Evolutionary conservation across 1,284 basidiomycete genomes (phyloP), one percentile per base, ranked within the genome.

Genomic region (Heliocybe sulcata): DNA sequence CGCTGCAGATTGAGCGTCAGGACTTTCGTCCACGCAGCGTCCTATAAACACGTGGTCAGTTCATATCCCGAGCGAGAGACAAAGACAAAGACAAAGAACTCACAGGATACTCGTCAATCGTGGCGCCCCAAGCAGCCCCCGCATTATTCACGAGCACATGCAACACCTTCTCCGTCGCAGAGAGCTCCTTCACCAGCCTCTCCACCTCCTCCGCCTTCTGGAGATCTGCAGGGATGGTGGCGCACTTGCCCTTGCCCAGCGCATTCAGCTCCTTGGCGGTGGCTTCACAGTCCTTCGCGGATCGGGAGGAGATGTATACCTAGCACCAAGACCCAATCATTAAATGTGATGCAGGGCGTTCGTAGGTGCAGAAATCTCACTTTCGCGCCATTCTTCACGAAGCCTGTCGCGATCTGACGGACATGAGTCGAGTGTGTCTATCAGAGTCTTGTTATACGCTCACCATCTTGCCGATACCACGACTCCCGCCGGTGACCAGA

Each of bases 121-220:
- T 59, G 11, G 76, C 79, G 20, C 79, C 82, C 85, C 85, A 87
- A 14, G 79, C 78, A 19, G 79, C 81, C 2, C 85, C 86, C 1
- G 83, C 83, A 58, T 88, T 88, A 68, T 89, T 87, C 55, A 87
- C 78, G 3, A 87, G 74, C 10, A 86, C 77, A 62, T 86, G 75
- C 35, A 87, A 67, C 6, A 65, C 76, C 52, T 73, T 71, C 68
- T 88, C 87, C 61, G 70, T 69, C 55, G 71, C 69, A 48, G 69
- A 63, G 19, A 87, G 62, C 65, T 81, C 81, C 55, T 72, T 64
- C 2, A 77, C 82, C 6, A 87, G 69, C 52, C 72, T 63, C 42
- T 81, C 74, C 50, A 84, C 81, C 54, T 85, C 82, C 19, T 80
- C 76, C 55, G 76, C 69, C 61, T 79, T 79, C 58, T 80, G 77